phyloP scores from a whole-genome alignment of 495 filamentous ascomycete genomes.

The Usnea hakonensis region DNA sequence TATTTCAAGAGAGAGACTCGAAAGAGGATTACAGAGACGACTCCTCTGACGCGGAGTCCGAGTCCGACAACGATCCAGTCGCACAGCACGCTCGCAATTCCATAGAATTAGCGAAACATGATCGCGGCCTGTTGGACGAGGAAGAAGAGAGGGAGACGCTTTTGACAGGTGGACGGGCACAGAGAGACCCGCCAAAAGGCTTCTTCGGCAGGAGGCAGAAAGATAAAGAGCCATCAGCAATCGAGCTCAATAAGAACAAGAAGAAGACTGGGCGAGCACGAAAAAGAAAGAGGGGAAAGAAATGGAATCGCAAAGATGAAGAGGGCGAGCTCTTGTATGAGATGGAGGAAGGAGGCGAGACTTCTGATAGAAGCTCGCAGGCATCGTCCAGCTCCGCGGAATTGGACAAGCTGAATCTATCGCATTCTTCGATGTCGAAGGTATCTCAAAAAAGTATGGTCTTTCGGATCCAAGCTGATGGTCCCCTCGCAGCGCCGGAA shows the following conservation, averaged over 20 bases:
- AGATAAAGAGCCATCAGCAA: conserved; percentile 37
- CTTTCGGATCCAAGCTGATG: conserved; percentile 19
- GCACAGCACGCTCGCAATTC: conserved; percentile 57
- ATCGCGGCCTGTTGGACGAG: conserved; percentile 69
- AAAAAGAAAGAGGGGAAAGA: conserved; percentile 46
- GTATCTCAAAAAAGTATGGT: conserved; percentile 14
- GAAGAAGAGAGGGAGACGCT: conserved; percentile 84
- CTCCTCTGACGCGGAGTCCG: conserved; percentile 35
- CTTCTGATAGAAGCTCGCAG: conserved; percentile 46
- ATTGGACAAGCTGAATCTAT: conserved; percentile 27
- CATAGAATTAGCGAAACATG: conserved; percentile 60
- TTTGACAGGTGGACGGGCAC: conserved; percentile 45
- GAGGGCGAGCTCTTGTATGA: conserved; percentile 77
- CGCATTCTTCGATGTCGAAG: not conserved
- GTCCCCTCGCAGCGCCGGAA: conserved; percentile 25
- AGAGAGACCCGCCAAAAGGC: conserved; percentile 41
- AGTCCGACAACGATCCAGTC: conserved; percentile 68
- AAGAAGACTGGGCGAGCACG: conserved; percentile 59
- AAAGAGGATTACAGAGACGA: conserved; percentile 10
- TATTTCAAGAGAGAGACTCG: not conserved
- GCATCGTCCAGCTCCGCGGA: conserved; percentile 39
- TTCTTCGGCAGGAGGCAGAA: conserved; percentile 47
- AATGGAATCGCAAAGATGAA: conserved; percentile 49
- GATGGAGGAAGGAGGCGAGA: conserved; percentile 74
- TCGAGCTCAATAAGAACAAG: conserved; percentile 42